Conservation (phyloP, 345 rosid species). For the Barbarea vulgaris region DNA sequence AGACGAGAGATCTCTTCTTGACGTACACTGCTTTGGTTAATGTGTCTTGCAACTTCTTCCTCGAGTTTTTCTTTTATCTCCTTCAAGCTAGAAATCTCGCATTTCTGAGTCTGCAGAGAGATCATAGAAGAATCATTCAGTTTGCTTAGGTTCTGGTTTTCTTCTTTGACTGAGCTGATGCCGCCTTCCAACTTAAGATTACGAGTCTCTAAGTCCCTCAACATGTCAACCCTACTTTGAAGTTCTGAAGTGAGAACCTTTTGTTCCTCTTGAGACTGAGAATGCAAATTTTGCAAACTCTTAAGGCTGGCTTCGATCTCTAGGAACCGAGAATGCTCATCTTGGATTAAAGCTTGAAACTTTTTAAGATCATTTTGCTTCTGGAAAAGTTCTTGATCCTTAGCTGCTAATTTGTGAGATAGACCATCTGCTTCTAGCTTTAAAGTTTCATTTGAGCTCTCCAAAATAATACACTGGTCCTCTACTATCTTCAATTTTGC, state of each 20-base stretch:
- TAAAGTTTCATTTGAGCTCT: conserved; percentile 65
- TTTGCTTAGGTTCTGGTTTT: conserved; percentile 53
- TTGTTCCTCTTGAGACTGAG: conserved; percentile 65
- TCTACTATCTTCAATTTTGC: conserved; percentile 56
- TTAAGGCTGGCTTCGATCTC: conserved; percentile 65
- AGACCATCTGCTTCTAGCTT: conserved; percentile 67
- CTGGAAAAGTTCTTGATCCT: conserved; percentile 70
- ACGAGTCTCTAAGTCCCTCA: conserved; percentile 56
- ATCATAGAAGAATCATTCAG: conserved; percentile 53
- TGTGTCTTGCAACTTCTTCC: conserved; percentile 61
- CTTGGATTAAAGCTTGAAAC: conserved; percentile 54
- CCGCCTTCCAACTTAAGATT: conserved; percentile 59
- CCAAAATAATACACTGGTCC: conserved; percentile 59
- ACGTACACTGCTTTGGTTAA: conserved; percentile 55
- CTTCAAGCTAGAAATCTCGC: conserved; percentile 58
- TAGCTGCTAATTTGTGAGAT: conserved; percentile 56
- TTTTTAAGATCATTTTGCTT: conserved; percentile 68
- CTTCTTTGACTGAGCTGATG: conserved; percentile 53
- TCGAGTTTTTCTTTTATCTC: conserved; percentile 74
- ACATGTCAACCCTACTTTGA: conserved; percentile 55
- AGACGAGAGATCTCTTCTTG: conserved; percentile 74
- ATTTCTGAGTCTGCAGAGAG: conserved; percentile 50
- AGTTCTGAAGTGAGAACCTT: conserved; percentile 68
- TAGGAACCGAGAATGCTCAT: conserved; percentile 63
- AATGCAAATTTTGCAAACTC: conserved; percentile 52